Base-by-base conservation (phyloP, 2,329 filamentous ascomycete species). In the Keithomyces neogunnii region DNA sequence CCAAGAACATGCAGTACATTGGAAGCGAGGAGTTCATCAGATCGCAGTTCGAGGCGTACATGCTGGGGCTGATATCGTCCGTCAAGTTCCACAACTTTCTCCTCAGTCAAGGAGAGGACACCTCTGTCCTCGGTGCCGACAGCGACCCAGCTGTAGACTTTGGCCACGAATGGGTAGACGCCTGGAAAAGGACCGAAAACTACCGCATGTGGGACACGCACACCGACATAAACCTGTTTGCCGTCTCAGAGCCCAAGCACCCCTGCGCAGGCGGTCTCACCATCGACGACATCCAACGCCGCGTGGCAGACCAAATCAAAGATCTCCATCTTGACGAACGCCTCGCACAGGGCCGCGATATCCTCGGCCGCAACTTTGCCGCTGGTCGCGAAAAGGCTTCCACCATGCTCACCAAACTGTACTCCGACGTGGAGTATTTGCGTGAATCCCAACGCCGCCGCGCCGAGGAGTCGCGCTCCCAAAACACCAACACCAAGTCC, bases 21-120 rank as follows among this genome's bases (percentile, higher is more conserved):
- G 93, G 93, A 32, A 96, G 90, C 56, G 93, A 99, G 70, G 93
- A 97, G 65, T 96, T 96, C 63, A 99, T 99, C 60, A 83, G 93
- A 32, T 81, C 96, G 40, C 92, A 97, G 62, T 99, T 99, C 56
- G 93, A 99, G 69, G 91, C 96, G 62, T 99, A 99, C 64, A 79
- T 99, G 5, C 78, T 97, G 29, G 89, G 90, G 0, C 78, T 99
- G 55, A 81, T 97, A 43, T 88, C 91, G 0, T 84, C 88, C 0
- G 86, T 91, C 59, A 96, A 96, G 66, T 97, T 95, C 65, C 90
- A 90, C 67, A 84, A 82, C 61, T 85, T 86, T 62, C 73, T 84
- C 50, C 75, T 86, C 39, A 75, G 80, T 19, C 77, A 85, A 60
- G 75, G 84, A 47, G 89, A 95, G 55, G 89, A 88, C 40, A 50